A percentile compares a stretch with the other conserved stretches of the same genome.
These are phyloP conservation scores for Coffea canephora DNA, from an alignment of 257 asterid species.

Conservation along the genomic window DNA sequence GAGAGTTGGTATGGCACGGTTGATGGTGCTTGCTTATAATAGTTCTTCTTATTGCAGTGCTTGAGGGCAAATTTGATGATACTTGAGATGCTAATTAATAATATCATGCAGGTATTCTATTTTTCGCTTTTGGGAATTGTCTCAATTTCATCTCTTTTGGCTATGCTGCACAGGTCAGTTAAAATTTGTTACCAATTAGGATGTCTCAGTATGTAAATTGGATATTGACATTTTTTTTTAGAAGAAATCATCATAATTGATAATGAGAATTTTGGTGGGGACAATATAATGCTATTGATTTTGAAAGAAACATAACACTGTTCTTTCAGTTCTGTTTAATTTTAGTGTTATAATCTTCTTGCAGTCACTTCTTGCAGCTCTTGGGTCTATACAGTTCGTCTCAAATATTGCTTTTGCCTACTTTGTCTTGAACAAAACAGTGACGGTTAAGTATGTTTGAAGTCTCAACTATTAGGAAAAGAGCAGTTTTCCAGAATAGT, in stretches of 20 bases:
- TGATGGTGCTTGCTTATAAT: background rate
- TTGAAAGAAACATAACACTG: background rate
- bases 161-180: constrained; percentile 96
- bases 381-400: constrained; percentile 94
- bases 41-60: background rate
- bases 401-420: constrained; percentile 90
- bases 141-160: constrained; percentile 96
- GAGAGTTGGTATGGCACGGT: constrained; percentile 71
- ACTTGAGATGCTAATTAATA: background rate
- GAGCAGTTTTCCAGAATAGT: constrained; percentile 20
- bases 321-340: background rate
- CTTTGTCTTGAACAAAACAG: constrained; percentile 81
- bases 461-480: constrained; percentile 8
- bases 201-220: background rate
- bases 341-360: constrained; percentile 2
- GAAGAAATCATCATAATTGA: background rate
- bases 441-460: constrained; percentile 70
- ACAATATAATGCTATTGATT: background rate
- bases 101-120: constrained; percentile 64
- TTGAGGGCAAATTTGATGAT: background rate
- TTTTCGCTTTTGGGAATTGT: constrained; percentile 82
- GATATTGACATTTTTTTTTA: background rate
- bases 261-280: background rate
- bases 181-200: background rate
- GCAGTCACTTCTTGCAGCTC: constrained; percentile 98